phyloP scores from a whole-genome alignment of 495 filamentous ascomycete genomes.

The Penicillium antarcticum region DNA sequence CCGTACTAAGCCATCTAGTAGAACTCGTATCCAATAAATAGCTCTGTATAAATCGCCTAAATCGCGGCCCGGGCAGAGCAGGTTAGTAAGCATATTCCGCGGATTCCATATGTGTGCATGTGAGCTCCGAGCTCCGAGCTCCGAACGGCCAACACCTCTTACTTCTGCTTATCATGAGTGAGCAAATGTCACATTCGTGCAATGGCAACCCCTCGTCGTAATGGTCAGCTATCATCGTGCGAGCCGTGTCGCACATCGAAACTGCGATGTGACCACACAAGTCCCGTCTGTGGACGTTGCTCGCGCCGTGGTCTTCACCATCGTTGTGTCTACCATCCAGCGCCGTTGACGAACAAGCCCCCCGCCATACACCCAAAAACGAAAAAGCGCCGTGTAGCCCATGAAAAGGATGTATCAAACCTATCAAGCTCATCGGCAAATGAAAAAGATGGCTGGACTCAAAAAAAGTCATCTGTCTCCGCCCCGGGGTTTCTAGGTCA shows the following conservation, averaged over 20 bases:
- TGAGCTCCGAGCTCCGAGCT: slow-evolving; percentile 7
- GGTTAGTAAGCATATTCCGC: too few species aligned
- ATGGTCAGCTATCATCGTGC: slow-evolving; percentile 40
- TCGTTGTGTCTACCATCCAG: slow-evolving; percentile 32
- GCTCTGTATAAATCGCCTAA: too few species aligned
- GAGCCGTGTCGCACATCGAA: slow-evolving; percentile 46
- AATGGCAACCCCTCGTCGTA: slow-evolving; percentile 30
- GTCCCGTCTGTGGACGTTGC: slow-evolving; percentile 27
- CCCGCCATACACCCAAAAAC: background rate
- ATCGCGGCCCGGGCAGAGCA: too few species aligned
- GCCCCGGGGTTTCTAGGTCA: slow-evolving; percentile 30
- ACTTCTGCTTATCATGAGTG: too few species aligned
- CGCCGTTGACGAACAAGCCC: slow-evolving; percentile 22
- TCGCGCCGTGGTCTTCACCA: slow-evolving; percentile 14
- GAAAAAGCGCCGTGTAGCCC: background rate
- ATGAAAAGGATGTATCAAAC: too few species aligned
- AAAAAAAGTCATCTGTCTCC: slow-evolving; percentile 10
- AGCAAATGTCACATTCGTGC: background rate
- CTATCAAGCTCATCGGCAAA: background rate
- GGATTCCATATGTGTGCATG: background rate
- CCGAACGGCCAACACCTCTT: background rate
- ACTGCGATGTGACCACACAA: slow-evolving; percentile 37
- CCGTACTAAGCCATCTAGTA: background rate
- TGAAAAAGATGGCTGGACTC: slow-evolving; percentile 4
- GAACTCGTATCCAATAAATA: too few species aligned